Evolutionary conservation across 2,329 filamentous ascomycete species (phyloP), one percentile per base, ranked within the genome.

Genomic region (Seiridium cupressi): DNA sequence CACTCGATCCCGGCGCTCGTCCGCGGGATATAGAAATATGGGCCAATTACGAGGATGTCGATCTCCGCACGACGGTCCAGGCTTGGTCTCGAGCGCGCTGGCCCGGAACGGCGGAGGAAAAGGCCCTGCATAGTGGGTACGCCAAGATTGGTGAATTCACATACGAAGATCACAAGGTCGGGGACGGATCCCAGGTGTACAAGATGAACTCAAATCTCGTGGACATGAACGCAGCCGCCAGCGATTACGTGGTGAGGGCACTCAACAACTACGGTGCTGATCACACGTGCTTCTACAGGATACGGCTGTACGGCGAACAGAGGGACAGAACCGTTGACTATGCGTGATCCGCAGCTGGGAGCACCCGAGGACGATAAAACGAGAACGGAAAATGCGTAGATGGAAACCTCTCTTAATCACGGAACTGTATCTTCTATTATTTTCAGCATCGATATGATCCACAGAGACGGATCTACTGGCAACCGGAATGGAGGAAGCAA

Each of bases 1-100:
- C 87, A 0, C 78, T 87, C 6, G 82, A 89, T 51, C 84, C 88
- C 0, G 81, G 77, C 11, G 77, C 87, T 1, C 86, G 87, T 38
- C 91, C 91, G 0, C 81, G 77, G 56, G 79, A 89, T 2, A 84
- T 94, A 60, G 90, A 94, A 70, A 72, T 94, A 7, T 91, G 89
- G 81, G 87, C 82, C 4, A 78, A 81, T 44, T 82, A 89, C 61
- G 77, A 80, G 18, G 80, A 87, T 51, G 54, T 73, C 32, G 69
- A 64, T 2, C 66, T 78, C 34, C 78, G 76, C 40, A 68, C 75
- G 34, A 74, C 76, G 34, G 71, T 81, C 1, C 66, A 69, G 26
- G 73, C 78, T 62, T 85, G 82, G 66, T 77, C 79, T 13, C 67
- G 70, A 7, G 69, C 68, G 3, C 74, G 80, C 44, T 81, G 80